Conservation (phyloP, 2,329 filamentous ascomycete genomes). For the Xylaria polymorpha region DNA sequence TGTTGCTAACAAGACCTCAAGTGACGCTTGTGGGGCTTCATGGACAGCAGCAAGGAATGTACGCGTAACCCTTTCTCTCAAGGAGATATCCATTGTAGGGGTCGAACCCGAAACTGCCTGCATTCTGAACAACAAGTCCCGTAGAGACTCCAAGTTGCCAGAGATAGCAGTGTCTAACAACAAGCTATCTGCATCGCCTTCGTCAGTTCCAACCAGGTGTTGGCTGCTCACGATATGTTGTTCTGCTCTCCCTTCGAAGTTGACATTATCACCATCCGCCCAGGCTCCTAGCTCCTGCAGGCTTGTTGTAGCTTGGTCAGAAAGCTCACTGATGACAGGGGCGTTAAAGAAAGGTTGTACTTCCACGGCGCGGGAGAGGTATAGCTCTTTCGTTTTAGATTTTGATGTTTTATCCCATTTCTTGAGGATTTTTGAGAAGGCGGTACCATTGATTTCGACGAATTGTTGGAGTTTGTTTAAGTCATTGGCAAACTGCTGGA, state of each 20-base stretch:
- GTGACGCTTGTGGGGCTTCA: slow-evolving; percentile 80
- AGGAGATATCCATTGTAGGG: slow-evolving; percentile 61
- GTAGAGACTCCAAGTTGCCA: slow-evolving; percentile 80
- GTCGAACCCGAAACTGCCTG: slow-evolving; percentile 62
- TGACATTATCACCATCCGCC: slow-evolving; percentile 95
- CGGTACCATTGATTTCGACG: slow-evolving; percentile 96
- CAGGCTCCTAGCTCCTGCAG: slow-evolving; percentile 94
- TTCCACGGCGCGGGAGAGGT: slow-evolving; percentile 94
- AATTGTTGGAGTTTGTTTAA: slow-evolving; percentile 98
- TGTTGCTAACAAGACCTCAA: slow-evolving; percentile 82
- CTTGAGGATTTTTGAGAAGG: slow-evolving; percentile 98
- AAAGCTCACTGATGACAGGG: slow-evolving; percentile 94
- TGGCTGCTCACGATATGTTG: slow-evolving; percentile 75
- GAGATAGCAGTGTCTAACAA: slow-evolving; percentile 87
- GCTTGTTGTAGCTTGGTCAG: slow-evolving; percentile 96
- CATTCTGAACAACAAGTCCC: slow-evolving; percentile 84
- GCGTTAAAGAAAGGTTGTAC: slow-evolving; percentile 99
- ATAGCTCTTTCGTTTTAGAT: slow-evolving; percentile 97
- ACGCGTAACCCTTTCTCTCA: slow-evolving; percentile 82
- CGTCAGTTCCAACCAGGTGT: slow-evolving; percentile 78
- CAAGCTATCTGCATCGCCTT: slow-evolving; percentile 89
- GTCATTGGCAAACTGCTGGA: slow-evolving; percentile 96
- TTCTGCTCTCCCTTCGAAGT: slow-evolving; percentile 73
- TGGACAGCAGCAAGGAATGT: slow-evolving; percentile 92
- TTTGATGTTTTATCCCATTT: slow-evolving; percentile 99